Conservation (phyloP, 2,329 filamentous ascomycete species). For the Fusarium sp. region DNA sequence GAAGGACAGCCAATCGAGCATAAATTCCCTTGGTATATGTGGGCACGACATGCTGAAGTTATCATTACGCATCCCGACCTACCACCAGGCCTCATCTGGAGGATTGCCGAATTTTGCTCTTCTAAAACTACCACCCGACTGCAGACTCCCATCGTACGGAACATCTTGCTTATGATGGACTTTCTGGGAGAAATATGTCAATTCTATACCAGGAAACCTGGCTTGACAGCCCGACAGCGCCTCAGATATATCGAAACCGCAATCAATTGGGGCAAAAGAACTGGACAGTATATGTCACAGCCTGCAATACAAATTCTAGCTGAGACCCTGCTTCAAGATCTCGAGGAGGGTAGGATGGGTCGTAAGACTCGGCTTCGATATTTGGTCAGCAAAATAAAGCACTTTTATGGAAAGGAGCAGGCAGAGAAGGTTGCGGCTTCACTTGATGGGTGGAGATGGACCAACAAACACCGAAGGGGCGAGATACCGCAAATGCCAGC, state of each 20-base stretch:
- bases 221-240: slow-evolving; percentile 48
- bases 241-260: slow-evolving; percentile 50
- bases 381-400: slow-evolving; percentile 44
- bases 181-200: slow-evolving; percentile 50
- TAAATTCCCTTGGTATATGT: slow-evolving; percentile 52
- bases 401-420: slow-evolving; percentile 47
- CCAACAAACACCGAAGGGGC: slow-evolving; percentile 17
- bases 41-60: slow-evolving; percentile 49
- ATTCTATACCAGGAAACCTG: slow-evolving; percentile 47
- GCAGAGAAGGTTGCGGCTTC: slow-evolving; percentile 24
- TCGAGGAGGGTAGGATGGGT: slow-evolving; percentile 51
- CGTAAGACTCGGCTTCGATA: slow-evolving; percentile 50
- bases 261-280: slow-evolving; percentile 40
- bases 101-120: slow-evolving; percentile 43
- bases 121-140: not conserved
- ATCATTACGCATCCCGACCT: slow-evolving; percentile 52
- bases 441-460: slow-evolving; percentile 42
- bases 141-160: slow-evolving; percentile 1
- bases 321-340: slow-evolving; percentile 49
- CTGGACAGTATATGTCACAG: slow-evolving; percentile 43
- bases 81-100: slow-evolving; percentile 44
- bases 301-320: slow-evolving; percentile 47
- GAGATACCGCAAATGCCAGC: slow-evolving; percentile 9
- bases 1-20: not conserved
- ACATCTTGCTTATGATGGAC: slow-evolving; percentile 27